phyloP scores from a whole-genome alignment of 2,329 filamentous ascomycete species.

The Exophiala mesophila region DNA sequence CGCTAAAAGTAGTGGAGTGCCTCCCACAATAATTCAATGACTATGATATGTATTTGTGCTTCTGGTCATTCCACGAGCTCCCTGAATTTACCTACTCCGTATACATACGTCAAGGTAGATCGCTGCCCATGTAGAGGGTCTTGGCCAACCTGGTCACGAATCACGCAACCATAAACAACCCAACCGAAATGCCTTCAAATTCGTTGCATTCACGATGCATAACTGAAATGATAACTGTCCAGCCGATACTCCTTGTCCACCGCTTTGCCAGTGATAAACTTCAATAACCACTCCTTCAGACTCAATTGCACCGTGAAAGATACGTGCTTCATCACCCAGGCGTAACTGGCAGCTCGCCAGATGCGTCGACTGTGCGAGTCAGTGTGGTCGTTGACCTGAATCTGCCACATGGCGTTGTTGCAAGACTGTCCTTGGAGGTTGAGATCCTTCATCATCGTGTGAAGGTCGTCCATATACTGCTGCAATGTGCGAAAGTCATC shows the following conservation, averaged over 20 bases:
- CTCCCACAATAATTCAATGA: too few species aligned
- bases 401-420: slow-evolving; percentile 23
- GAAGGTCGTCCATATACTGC: slow-evolving; percentile 18
- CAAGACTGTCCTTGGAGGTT: slow-evolving; percentile 14
- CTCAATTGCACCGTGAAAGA: slow-evolving; percentile 15
- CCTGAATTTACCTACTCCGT: too few species aligned
- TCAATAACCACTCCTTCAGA: slow-evolving; percentile 17
- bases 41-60: too few species aligned
- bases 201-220: slow-evolving; percentile 13
- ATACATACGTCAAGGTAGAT: too few species aligned
- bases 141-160: too few species aligned
- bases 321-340: slow-evolving; percentile 19
- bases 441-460: slow-evolving; percentile 14
- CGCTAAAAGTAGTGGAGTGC: too few species aligned
- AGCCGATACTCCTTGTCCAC: slow-evolving; percentile 12
- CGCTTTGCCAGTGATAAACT: slow-evolving; percentile 16
- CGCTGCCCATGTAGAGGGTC: too few species aligned
- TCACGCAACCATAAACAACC: too few species aligned
- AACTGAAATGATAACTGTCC: slow-evolving; percentile 20
- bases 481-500: slow-evolving; percentile 16
- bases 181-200: too few species aligned
- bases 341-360: slow-evolving; percentile 16
- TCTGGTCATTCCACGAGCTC: too few species aligned
- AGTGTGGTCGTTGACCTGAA: slow-evolving; percentile 18
- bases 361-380: slow-evolving; percentile 18